Percentiles rank a stretch among this genome's conserved stretches.
These are phyloP conservation scores for Cenchrus purpureus DNA, from an alignment of 176 grass and related monocot species.

Conservation along the genomic window DNA sequence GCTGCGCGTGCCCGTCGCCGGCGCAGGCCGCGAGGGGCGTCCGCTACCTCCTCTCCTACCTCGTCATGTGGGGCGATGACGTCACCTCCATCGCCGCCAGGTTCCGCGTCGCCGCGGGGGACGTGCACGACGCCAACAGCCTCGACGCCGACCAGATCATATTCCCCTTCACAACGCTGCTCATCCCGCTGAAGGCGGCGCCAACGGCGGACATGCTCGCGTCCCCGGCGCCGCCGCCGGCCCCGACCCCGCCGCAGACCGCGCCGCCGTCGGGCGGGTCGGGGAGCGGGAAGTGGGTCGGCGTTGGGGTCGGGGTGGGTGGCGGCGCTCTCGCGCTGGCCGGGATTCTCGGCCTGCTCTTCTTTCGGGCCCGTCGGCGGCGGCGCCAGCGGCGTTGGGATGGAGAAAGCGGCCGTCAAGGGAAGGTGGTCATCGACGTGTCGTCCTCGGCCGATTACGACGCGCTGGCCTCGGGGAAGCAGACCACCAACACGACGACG, in stretches of 20 bases:
- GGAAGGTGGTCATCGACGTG: conserved; percentile 26
- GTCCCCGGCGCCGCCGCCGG: conserved; percentile 48
- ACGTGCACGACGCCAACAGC: conserved; percentile 58
- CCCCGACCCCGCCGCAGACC: conserved; percentile 17
- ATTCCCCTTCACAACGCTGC: conserved; percentile 79
- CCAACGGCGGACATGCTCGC: conserved; percentile 58
- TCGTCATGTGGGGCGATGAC: conserved; percentile 53
- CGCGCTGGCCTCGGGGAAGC: conserved; percentile 23
- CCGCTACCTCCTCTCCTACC: conserved; percentile 63
- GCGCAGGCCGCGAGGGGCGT: conserved; percentile 52
- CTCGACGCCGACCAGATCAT: conserved; percentile 42
- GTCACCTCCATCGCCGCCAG: conserved; percentile 43
- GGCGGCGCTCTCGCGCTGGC: conserved; percentile 45
- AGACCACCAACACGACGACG: conserved; percentile 11
- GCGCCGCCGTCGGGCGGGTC: background rate
- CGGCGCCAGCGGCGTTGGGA: background rate
- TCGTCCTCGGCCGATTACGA: conserved; percentile 41
- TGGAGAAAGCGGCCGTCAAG: background rate
- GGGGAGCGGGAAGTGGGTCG: conserved; percentile 42
- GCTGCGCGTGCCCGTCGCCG: conserved; percentile 76
- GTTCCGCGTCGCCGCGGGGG: conserved; percentile 44
- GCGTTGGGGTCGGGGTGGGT: conserved; percentile 57
- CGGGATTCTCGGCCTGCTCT: conserved; percentile 22
- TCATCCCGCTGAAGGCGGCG: conserved; percentile 64
- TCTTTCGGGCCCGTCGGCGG: conserved; percentile 24